A percentile compares a stretch with the other conserved stretches of the same genome.
Evolutionary conservation across 495 filamentous ascomycete genomes (phyloP).

Genomic region (Penicillium ochrochloron): DNA sequence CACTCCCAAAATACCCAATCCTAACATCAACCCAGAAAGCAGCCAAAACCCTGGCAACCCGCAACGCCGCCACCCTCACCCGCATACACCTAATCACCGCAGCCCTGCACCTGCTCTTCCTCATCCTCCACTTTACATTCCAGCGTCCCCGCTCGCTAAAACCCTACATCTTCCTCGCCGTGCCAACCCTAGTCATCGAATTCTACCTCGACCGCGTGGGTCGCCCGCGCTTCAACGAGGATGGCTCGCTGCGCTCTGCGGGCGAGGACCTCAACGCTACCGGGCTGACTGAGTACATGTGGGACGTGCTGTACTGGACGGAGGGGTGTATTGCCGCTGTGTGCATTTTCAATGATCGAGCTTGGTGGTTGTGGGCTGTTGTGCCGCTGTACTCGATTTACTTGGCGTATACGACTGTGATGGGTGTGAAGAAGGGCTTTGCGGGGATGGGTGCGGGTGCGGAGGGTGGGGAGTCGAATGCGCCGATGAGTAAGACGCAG

Average conservation of each 20-base stretch:
- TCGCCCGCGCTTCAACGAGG: slow-evolving; percentile 70
- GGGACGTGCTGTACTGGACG: slow-evolving; percentile 93
- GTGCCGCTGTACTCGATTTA: slow-evolving; percentile 73
- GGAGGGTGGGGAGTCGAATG: slow-evolving; percentile 28
- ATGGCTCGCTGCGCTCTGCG: slow-evolving; percentile 69
- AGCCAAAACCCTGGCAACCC: slow-evolving; percentile 83
- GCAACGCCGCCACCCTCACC: slow-evolving; percentile 74
- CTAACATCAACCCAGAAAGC: slow-evolving; percentile 70
- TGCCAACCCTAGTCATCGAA: slow-evolving; percentile 77
- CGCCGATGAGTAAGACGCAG: slow-evolving; percentile 61
- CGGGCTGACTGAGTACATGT: slow-evolving; percentile 96
- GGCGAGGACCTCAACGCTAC: slow-evolving; percentile 90
- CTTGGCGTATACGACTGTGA: slow-evolving; percentile 67
- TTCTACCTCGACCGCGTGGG: slow-evolving; percentile 81
- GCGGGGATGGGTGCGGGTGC: slow-evolving; percentile 54
- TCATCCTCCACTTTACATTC: slow-evolving; percentile 68
- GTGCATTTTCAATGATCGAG: slow-evolving; percentile 72
- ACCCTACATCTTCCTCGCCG: slow-evolving; percentile 71
- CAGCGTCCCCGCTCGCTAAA: slow-evolving; percentile 68
- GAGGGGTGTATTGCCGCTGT: slow-evolving; percentile 70
- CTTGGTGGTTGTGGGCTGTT: slow-evolving; percentile 74
- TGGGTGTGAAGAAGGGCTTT: slow-evolving; percentile 68
- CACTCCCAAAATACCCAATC: neutral
- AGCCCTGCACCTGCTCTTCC: slow-evolving; percentile 71
- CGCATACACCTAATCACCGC: slow-evolving; percentile 79